A percentile compares a stretch with the other conserved stretches of the same genome.
Evolutionary conservation across 371 early-diverging fungal species (phyloP).

Genomic region (Blakeslea trispora): DNA sequence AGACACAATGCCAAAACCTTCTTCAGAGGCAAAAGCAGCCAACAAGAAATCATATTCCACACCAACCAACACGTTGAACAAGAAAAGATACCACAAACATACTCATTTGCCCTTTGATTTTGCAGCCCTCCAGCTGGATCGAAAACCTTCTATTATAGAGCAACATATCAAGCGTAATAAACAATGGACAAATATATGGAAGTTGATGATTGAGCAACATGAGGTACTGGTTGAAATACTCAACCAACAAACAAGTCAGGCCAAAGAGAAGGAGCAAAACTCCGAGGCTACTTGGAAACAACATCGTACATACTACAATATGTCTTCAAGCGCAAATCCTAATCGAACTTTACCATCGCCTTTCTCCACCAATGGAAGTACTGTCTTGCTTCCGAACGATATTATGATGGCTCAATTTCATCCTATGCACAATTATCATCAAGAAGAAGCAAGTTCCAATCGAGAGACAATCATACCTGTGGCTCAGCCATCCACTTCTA

Average conservation of each 20-base stretch:
- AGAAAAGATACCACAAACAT: conserved; percentile 6
- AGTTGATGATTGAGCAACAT: conserved; percentile 43
- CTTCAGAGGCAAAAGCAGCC: not conserved
- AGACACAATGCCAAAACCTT: not conserved
- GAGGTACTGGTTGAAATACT: conserved; percentile 16
- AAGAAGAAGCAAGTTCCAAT: not conserved
- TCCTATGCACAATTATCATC: not conserved
- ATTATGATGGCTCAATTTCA: conserved; percentile 20
- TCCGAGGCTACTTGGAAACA: conserved; percentile 13
- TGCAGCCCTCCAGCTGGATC: not conserved
- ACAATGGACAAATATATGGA: conserved; percentile 47
- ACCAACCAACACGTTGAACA: conserved; percentile 9
- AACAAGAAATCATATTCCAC: conserved; percentile 3
- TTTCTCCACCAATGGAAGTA: conserved; percentile 11
- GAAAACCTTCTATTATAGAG: conserved; percentile 19
- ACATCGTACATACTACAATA: conserved; percentile 9
- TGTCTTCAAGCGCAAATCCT: not conserved
- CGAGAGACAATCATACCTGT: conserved; percentile 7
- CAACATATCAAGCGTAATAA: conserved; percentile 36
- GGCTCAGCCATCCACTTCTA: conserved; percentile 4
- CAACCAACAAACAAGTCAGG: conserved; percentile 12
- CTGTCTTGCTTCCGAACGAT: conserved; percentile 5
- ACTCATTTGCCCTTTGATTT: not conserved
- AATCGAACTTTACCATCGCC: conserved; percentile 25
- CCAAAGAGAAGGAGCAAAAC: not conserved